phyloP scores from a whole-genome alignment of 23 red algal genomes.

The Gracilaria gracilis region DNA sequence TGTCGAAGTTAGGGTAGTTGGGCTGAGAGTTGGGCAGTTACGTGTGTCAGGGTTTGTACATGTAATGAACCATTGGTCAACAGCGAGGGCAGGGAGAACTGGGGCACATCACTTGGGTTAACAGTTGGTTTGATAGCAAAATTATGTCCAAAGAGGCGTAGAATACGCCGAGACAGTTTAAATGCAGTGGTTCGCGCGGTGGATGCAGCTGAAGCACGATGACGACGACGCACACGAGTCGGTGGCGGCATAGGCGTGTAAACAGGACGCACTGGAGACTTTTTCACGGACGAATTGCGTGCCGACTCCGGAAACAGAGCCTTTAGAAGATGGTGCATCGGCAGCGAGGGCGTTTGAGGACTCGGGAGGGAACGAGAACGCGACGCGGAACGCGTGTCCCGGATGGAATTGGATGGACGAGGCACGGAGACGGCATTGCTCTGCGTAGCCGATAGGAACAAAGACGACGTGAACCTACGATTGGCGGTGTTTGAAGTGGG shows the following conservation, averaged over 20 bases:
- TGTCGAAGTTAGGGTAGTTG: neutral
- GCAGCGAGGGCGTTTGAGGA: neutral
- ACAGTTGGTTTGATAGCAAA: neutral
- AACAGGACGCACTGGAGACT: neutral
- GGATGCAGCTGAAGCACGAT: neutral
- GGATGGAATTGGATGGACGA: slow-evolving; percentile 11
- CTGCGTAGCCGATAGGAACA: neutral
- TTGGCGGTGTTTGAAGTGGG: slow-evolving; percentile 26
- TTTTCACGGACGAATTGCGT: slow-evolving; percentile 16
- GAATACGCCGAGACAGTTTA: slow-evolving; percentile 45
- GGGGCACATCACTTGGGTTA: slow-evolving; percentile 27
- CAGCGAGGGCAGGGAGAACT: slow-evolving; percentile 35
- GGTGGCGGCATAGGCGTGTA: neutral
- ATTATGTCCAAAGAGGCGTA: neutral
- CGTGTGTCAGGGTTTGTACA: slow-evolving; percentile 42
- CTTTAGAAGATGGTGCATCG: slow-evolving; percentile 20
- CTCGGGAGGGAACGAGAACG: slow-evolving; percentile 22
- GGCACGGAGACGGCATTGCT: slow-evolving; percentile 7
- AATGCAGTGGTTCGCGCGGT: slow-evolving; percentile 50
- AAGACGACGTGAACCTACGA: neutral
- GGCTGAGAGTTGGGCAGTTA: neutral
- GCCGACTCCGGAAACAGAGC: slow-evolving; percentile 10
- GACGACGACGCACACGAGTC: slow-evolving; percentile 11
- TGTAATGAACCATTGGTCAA: slow-evolving; percentile 33
- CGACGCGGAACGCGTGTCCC: slow-evolving; percentile 16